Evolutionary conservation across 2,329 filamentous ascomycete genomes (phyloP).

Genomic region (Zarea fungicola): DNA sequence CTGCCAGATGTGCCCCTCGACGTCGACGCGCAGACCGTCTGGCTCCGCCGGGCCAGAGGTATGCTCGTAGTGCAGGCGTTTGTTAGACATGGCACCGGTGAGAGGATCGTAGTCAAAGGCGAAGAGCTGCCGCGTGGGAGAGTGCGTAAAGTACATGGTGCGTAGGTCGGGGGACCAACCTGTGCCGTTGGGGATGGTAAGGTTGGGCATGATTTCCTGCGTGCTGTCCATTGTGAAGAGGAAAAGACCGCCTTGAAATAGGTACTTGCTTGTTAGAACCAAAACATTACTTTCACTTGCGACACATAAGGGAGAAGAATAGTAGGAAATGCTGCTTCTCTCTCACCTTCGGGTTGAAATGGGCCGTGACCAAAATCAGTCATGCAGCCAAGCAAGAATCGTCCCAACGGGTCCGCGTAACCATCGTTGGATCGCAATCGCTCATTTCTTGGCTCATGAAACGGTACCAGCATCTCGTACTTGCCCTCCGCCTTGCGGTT

Average conservation of each 20-base stretch:
- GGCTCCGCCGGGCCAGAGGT: constrained; percentile 57
- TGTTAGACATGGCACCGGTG: constrained; percentile 62
- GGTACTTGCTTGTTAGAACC: background rate
- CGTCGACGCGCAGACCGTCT: constrained; percentile 81
- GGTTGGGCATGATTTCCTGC: constrained; percentile 54
- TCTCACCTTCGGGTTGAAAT: constrained; percentile 58
- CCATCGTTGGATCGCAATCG: constrained; percentile 74
- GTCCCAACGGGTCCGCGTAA: constrained; percentile 69
- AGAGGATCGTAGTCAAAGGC: constrained; percentile 66
- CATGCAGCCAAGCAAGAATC: constrained; percentile 85
- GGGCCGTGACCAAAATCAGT: constrained; percentile 60
- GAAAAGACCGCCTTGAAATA: constrained; percentile 60
- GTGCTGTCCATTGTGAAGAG: constrained; percentile 60
- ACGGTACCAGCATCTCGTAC: constrained; percentile 50
- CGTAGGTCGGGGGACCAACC: constrained; percentile 70
- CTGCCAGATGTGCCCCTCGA: constrained; percentile 82
- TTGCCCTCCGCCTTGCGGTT: constrained; percentile 45
- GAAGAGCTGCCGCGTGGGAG: constrained; percentile 63
- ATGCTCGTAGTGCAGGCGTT: constrained; percentile 68
- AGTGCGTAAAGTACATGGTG: constrained; percentile 81
- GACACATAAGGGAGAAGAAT: background rate
- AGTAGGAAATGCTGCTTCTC: constrained; percentile 20
- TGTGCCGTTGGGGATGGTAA: constrained; percentile 80
- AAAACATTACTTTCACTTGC: too few species aligned
- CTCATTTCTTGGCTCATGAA: constrained; percentile 39